These are phyloP conservation scores for Petunia secreta DNA, from an alignment of 257 asterid species.

Conservation along the genomic window DNA sequence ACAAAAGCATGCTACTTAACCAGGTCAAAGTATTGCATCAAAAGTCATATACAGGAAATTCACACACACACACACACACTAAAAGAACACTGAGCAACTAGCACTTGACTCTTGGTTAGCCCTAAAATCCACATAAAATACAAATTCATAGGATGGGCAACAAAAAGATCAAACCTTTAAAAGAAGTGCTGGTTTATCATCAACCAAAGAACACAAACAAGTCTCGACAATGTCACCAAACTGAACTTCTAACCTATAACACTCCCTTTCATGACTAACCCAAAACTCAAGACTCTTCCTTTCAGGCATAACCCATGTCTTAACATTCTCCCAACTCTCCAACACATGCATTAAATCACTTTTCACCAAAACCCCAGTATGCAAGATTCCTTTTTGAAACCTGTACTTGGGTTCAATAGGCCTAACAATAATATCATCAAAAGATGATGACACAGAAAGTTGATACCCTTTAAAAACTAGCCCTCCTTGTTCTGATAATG, in stretches of 20 bases:
- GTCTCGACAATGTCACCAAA: conserved; percentile 74
- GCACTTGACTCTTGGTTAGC: background rate
- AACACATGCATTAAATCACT: conserved; percentile 53
- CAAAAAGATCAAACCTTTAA: conserved; percentile 53
- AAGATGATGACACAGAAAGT: conserved; percentile 51
- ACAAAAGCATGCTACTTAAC: too few species aligned
- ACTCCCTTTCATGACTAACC: conserved; percentile 44
- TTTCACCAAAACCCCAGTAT: conserved; percentile 62
- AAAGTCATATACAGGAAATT: too few species aligned
- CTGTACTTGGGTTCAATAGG: conserved; percentile 61
- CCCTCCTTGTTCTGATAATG: conserved; percentile 51
- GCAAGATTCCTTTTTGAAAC: conserved; percentile 46
- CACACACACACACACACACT: too few species aligned
- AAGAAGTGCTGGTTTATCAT: conserved; percentile 50
- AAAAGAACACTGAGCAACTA: background rate
- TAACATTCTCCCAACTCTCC: conserved; percentile 66
- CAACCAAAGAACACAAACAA: conserved; percentile 46
- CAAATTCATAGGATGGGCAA: background rate
- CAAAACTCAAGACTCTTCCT: conserved; percentile 59
- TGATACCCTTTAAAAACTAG: conserved; percentile 56
- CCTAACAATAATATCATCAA: conserved; percentile 58
- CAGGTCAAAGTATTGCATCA: too few species aligned
- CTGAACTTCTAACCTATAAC: conserved; percentile 72
- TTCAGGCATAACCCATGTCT: conserved; percentile 79
- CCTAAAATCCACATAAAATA: background rate